A percentile compares a stretch with the other conserved stretches of the same genome.
Evolutionary conservation across 352 stramenopile genomes (phyloP).

Genomic region (Sclerospora graminicola): DNA sequence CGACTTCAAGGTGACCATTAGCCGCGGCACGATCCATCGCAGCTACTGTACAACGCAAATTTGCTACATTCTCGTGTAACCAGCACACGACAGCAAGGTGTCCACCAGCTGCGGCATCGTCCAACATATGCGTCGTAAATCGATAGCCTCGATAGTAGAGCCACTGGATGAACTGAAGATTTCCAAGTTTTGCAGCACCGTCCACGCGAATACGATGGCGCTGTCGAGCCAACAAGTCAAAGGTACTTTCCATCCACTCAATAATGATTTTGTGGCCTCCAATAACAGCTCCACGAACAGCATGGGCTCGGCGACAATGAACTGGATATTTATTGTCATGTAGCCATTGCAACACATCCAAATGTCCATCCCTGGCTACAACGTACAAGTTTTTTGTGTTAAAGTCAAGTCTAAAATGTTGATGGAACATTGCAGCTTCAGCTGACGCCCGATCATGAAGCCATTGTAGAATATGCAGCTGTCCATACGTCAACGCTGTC

Average conservation of each 20-base stretch:
- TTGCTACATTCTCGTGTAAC: constrained; percentile 16
- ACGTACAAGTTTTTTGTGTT: constrained; percentile 19
- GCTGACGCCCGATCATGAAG: constrained; percentile 17
- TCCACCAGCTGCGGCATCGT: constrained; percentile 16
- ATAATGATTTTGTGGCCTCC: constrained; percentile 15
- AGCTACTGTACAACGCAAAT: constrained; percentile 9
- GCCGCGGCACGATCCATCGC: constrained; percentile 27
- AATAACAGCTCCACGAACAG: constrained; percentile 16
- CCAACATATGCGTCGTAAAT: constrained; percentile 17
- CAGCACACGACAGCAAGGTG: constrained; percentile 18
- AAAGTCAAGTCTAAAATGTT: constrained; percentile 17
- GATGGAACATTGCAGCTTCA: constrained; percentile 6
- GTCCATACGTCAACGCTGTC: constrained; percentile 16
- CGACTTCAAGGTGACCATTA: constrained; percentile 16
- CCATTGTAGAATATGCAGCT: constrained; percentile 24
- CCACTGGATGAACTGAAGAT: constrained; percentile 27
- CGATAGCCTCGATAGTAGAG: constrained; percentile 20
- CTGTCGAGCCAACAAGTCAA: constrained; percentile 8
- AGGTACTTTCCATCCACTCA: constrained; percentile 22
- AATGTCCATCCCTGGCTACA: constrained; percentile 15
- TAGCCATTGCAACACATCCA: constrained; percentile 26
- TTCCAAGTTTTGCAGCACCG: constrained; percentile 14
- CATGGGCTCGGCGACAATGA: constrained; percentile 24
- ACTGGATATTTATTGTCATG: constrained; percentile 13
- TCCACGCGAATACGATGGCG: constrained; percentile 28